phyloP scores from a whole-genome alignment of 768 basidiomycete genomes.

The Fistulinella prunicolor region DNA sequence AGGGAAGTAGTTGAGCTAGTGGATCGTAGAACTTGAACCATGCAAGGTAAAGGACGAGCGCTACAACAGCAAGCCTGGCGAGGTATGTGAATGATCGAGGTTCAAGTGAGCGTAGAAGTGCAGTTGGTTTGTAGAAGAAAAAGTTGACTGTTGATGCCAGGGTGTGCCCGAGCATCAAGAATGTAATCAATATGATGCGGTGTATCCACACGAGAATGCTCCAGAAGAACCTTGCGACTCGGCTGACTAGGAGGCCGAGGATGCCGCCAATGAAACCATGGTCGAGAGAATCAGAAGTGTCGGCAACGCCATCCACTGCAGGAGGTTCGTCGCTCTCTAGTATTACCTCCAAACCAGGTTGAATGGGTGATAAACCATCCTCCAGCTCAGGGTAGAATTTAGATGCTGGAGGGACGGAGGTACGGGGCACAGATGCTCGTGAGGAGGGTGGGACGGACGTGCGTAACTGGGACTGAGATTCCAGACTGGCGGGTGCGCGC shows the following conservation, averaged over 20 bases:
- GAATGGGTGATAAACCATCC: slow-evolving; percentile 37
- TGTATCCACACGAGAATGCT: slow-evolving; percentile 24
- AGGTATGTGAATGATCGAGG: slow-evolving; percentile 33
- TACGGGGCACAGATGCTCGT: slow-evolving; percentile 36
- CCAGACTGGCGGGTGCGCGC: slow-evolving; percentile 35
- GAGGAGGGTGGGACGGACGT: slow-evolving; percentile 38
- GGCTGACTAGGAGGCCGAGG: slow-evolving; percentile 44
- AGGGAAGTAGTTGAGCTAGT: slow-evolving; percentile 32
- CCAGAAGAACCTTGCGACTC: slow-evolving; percentile 29
- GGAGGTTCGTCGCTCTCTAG: slow-evolving; percentile 59
- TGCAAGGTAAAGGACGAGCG: slow-evolving; percentile 40
- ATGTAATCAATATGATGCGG: slow-evolving; percentile 31
- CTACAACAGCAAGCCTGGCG: slow-evolving; percentile 43
- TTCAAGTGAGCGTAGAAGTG: slow-evolving; percentile 36
- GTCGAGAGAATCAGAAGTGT: slow-evolving; percentile 19
- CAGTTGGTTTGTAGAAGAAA: slow-evolving; percentile 46
- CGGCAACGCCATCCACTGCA: slow-evolving; percentile 24
- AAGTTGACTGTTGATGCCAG: slow-evolving; percentile 50
- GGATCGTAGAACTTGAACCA: slow-evolving; percentile 45
- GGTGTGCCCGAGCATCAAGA: slow-evolving; percentile 45
- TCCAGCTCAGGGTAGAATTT: slow-evolving; percentile 11
- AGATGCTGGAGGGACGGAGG: slow-evolving; percentile 42
- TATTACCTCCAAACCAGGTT: slow-evolving; percentile 59
- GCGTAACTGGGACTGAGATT: slow-evolving; percentile 31
- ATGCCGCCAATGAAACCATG: slow-evolving; percentile 43